Evolutionary conservation across 129 eudicot species (phyloP).

Genomic region (Smallanthus sonchifolius): DNA sequence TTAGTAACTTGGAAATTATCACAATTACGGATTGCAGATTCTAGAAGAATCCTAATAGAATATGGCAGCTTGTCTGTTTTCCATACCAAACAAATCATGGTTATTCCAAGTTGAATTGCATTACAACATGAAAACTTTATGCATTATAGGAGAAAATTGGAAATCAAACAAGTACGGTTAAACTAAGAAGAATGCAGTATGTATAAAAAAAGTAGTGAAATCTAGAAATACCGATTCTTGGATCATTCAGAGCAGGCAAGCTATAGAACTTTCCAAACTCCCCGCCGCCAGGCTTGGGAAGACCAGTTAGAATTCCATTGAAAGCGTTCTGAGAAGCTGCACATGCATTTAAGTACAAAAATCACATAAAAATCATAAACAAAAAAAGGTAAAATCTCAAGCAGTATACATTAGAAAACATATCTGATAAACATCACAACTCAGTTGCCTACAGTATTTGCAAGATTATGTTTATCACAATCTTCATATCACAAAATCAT

Average conservation of each 20-base stretch:
- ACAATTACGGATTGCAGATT: conserved; percentile 88
- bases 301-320: conserved; percentile 65
- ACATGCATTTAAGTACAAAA: conserved; percentile 2
- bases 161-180: background rate
- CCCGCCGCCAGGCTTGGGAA: conserved; percentile 93
- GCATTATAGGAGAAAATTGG: background rate
- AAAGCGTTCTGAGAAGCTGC: conserved; percentile 82
- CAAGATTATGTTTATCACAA: background rate
- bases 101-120: background rate
- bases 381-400: background rate
- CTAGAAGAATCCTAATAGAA: conserved; percentile 83
- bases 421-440: conserved; percentile 6
- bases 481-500: background rate
- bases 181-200: background rate
- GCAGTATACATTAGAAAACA: conserved; percentile 8
- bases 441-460: conserved; percentile 2
- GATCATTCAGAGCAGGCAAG: conserved; percentile 88
- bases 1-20: conserved; percentile 87
- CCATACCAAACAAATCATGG: background rate
- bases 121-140: background rate
- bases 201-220: background rate
- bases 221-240: conserved; percentile 62
- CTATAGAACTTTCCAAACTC: conserved; percentile 94
- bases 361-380: background rate
- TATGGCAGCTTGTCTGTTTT: conserved; percentile 82